These are phyloP conservation scores for Globisporangium yorkense DNA, from an alignment of 352 stramenopile genomes.

Conservation along the genomic window DNA sequence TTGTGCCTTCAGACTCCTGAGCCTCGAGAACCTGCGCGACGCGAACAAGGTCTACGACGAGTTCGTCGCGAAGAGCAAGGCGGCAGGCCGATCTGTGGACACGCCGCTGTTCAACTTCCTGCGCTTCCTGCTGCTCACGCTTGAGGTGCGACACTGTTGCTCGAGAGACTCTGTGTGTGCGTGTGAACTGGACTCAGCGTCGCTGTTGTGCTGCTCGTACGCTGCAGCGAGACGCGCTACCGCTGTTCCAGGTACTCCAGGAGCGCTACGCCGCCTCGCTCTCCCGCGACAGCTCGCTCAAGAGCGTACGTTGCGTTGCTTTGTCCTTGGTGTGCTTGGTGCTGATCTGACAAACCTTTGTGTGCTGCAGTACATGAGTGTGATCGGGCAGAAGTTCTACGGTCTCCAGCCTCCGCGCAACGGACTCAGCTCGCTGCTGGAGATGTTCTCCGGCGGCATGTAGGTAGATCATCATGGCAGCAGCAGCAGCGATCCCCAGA, in stretches of 20 bases:
- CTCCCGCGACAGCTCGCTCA: conserved; percentile 64
- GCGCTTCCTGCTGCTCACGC: conserved; percentile 76
- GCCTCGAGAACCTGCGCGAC: conserved; percentile 82
- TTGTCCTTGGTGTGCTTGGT: background rate
- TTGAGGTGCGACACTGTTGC: conserved; percentile 44
- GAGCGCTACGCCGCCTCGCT: conserved; percentile 75
- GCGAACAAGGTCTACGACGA: conserved; percentile 73
- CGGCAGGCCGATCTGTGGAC: conserved; percentile 34
- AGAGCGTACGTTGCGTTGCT: conserved; percentile 51
- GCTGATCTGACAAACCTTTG: background rate
- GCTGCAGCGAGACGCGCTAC: conserved; percentile 74
- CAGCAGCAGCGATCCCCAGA: background rate
- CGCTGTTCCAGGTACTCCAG: conserved; percentile 84
- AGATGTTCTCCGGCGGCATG: conserved; percentile 83
- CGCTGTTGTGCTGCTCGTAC: conserved; percentile 24
- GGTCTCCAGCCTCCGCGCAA: conserved; percentile 72
- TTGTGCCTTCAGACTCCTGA: conserved; percentile 42
- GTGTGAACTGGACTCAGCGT: background rate
- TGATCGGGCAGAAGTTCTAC: conserved; percentile 85
- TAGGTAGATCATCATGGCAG: conserved; percentile 11
- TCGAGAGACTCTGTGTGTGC: background rate
- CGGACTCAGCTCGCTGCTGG: conserved; percentile 74
- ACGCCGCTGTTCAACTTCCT: conserved; percentile 82
- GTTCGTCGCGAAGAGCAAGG: conserved; percentile 51
- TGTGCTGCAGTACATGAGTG: conserved; percentile 60